Evolutionary conservation across 1,284 basidiomycete genomes (phyloP).

Genomic region (Sphagnurus paluster): DNA sequence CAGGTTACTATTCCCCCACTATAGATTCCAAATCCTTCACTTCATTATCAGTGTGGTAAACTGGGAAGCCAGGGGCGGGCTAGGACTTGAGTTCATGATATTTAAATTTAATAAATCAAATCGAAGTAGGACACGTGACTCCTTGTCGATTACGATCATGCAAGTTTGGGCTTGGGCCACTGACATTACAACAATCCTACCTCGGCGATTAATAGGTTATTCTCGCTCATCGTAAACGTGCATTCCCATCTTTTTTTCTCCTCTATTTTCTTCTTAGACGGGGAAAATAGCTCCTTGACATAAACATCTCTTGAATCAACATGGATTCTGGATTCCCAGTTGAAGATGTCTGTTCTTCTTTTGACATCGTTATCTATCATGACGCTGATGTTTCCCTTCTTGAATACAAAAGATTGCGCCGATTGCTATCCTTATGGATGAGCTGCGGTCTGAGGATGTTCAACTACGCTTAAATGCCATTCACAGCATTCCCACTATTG

Average conservation of each 20-base stretch:
- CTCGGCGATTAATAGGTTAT: not conserved
- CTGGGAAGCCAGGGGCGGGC: too few relatives aligned
- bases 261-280: not conserved
- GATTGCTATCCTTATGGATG: constrained; percentile 92
- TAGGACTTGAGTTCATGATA: too few relatives aligned
- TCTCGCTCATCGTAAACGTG: not conserved
- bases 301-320: not conserved
- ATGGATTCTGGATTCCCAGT: constrained; percentile 57
- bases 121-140: constrained; percentile 5
- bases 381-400: constrained; percentile 21
- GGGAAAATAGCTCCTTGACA: not conserved
- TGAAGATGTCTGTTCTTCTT: constrained; percentile 39
- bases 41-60: too few relatives aligned
- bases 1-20: too few relatives aligned
- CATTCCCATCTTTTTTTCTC: not conserved
- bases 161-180: too few relatives aligned
- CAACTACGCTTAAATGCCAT: constrained; percentile 94
- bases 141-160: constrained; percentile 5
- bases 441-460: constrained; percentile 95
- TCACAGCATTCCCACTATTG: constrained; percentile 97
- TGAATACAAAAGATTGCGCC: constrained; percentile 64
- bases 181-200: constrained; percentile 1
- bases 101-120: too few relatives aligned
- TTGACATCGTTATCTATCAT: constrained; percentile 16
- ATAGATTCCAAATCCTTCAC: too few relatives aligned